A percentile compares a stretch with the other conserved stretches of the same genome.
Evolutionary conservation across 345 rosid species (phyloP).

Genomic region (Eucalyptus camaldulensis): DNA sequence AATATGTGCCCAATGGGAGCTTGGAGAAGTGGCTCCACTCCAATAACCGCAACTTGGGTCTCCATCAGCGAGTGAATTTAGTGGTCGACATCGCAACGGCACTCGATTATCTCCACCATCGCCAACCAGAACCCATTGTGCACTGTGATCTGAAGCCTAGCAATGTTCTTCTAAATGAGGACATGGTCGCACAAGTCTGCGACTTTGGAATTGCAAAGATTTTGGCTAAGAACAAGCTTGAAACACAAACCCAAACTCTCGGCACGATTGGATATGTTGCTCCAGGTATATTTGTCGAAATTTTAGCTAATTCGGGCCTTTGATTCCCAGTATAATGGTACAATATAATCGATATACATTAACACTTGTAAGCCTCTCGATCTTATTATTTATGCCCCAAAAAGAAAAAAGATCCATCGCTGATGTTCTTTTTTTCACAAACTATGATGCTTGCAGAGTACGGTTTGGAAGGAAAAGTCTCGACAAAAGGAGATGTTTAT

Average conservation of each 20-base stretch:
- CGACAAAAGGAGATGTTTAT: neutral
- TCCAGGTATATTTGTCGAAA: neutral
- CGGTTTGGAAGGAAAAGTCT: neutral
- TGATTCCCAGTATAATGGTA: neutral
- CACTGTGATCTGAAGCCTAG: neutral
- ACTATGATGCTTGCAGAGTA: neutral
- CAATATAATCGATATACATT: neutral
- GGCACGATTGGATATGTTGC: neutral
- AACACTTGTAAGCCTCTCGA: neutral
- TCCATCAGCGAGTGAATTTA: neutral
- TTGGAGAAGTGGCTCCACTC: neutral
- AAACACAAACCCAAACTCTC: neutral
- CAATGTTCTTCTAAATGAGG: neutral
- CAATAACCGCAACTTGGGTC: neutral
- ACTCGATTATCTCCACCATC: neutral
- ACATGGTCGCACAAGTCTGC: neutral
- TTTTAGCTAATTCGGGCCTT: neutral
- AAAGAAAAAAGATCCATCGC: neutral
- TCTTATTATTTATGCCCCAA: neutral
- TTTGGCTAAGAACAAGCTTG: neutral
- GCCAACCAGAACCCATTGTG: neutral
- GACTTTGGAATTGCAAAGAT: neutral
- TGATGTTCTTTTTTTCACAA: neutral
- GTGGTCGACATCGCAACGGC: neutral
- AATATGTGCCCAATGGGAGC: neutral